phyloP scores from a whole-genome alignment of 179 eudicot species.

The Heliamphora pulchella region DNA sequence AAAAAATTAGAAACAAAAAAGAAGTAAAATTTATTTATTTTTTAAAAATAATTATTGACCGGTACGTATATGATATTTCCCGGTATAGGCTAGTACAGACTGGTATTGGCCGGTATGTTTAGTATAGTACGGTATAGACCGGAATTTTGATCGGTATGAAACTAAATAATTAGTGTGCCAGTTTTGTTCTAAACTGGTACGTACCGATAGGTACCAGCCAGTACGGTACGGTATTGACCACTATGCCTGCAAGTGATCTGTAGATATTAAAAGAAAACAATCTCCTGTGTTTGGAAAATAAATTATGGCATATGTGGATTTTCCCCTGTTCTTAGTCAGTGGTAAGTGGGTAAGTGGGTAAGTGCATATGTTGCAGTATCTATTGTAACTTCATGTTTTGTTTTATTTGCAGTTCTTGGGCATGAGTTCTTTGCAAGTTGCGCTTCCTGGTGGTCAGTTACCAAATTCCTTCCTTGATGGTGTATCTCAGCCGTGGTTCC shows the following conservation, averaged over 20 bases:
- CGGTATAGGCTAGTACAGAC: too few relatives aligned
- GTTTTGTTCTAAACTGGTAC: too few relatives aligned
- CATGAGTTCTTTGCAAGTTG: slow-evolving; percentile 64
- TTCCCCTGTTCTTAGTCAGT: neutral
- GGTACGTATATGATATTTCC: too few relatives aligned
- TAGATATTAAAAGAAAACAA: neutral
- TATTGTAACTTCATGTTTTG: slow-evolving; percentile 8
- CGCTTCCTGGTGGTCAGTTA: slow-evolving; percentile 41
- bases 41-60: too few relatives aligned
- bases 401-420: slow-evolving; percentile 49
- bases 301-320: neutral
- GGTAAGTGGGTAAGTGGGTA: neutral
- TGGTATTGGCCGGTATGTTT: too few relatives aligned
- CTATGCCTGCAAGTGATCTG: neutral
- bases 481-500: slow-evolving; percentile 54
- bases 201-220: too few relatives aligned
- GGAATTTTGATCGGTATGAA: too few relatives aligned
- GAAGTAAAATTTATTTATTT: too few relatives aligned
- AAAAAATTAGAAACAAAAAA: too few relatives aligned
- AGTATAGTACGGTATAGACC: too few relatives aligned
- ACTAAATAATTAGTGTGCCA: too few relatives aligned
- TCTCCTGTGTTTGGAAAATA: neutral
- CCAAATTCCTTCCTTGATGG: slow-evolving; percentile 45
- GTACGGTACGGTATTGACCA: too few relatives aligned
- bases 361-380: neutral